These are phyloP conservation scores for Pulveroboletus frians DNA, from an alignment of 768 basidiomycete species.

Conservation along the genomic window DNA sequence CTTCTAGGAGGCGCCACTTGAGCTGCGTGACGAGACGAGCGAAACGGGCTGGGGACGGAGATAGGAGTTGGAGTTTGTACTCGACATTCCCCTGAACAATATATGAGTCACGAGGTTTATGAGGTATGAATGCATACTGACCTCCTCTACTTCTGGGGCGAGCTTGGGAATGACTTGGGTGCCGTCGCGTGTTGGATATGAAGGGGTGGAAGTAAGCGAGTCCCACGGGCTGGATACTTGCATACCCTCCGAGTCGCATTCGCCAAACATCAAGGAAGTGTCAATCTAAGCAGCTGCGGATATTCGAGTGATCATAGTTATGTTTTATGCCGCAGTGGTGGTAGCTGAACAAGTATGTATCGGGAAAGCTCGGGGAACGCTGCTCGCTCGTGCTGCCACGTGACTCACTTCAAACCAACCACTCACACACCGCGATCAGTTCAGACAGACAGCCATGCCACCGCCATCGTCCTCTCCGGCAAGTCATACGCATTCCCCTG, in stretches of 20 bases:
- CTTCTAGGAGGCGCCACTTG: conserved; percentile 89
- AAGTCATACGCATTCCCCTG: conserved; percentile 1
- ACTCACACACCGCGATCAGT: not conserved
- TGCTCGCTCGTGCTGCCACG: conserved; percentile 4
- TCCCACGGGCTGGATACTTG: conserved; percentile 83
- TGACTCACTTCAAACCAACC: conserved; percentile 6
- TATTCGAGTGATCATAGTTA: conserved; percentile 58
- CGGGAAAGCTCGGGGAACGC: not conserved
- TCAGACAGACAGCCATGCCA: conserved; percentile 19
- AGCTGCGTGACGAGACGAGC: conserved; percentile 87
- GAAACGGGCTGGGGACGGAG: conserved; percentile 72
- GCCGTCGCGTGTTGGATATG: conserved; percentile 30
- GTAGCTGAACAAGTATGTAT: not conserved
- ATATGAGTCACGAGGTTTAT: not conserved
- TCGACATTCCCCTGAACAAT: conserved; percentile 73
- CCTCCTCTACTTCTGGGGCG: conserved; percentile 71
- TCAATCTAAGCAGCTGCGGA: conserved; percentile 21
- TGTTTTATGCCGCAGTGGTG: not conserved
- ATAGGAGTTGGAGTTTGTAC: conserved; percentile 87
- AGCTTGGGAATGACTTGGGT: conserved; percentile 53
- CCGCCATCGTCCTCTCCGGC: conserved; percentile 22
- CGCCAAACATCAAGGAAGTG: conserved; percentile 61
- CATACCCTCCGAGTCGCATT: conserved; percentile 75
- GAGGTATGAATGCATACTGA: conserved; percentile 14
- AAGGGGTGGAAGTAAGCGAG: conserved; percentile 53